Evolutionary conservation across 2,329 filamentous ascomycete species (phyloP).

Genomic region (Chrysoporthe cubensis): DNA sequence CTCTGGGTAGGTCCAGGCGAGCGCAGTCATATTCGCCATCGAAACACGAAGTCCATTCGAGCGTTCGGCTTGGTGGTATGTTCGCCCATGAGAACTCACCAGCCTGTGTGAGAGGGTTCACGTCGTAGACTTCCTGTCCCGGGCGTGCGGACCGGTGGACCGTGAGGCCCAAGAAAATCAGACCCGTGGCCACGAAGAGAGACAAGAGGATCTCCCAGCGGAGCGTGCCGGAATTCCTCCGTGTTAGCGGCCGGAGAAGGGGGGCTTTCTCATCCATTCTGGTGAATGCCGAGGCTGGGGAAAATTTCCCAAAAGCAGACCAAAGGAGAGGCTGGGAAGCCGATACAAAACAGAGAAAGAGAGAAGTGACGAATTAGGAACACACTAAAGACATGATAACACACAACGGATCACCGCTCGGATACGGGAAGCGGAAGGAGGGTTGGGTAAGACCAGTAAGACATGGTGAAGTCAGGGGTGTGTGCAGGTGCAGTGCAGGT

Average conservation of each 20-base stretch:
- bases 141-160: slow-evolving; percentile 22
- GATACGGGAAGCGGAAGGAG: slow-evolving; percentile 1
- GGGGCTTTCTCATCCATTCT: slow-evolving; percentile 27
- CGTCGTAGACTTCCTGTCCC: slow-evolving; percentile 19
- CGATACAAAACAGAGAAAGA: neutral
- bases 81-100: slow-evolving; percentile 23
- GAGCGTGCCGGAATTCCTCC: slow-evolving; percentile 14
- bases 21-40: slow-evolving; percentile 42
- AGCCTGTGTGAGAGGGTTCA: neutral
- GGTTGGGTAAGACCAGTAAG: neutral
- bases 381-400: neutral
- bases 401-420: neutral
- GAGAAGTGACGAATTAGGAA: neutral
- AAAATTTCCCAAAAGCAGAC: neutral
- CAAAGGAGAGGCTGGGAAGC: neutral
- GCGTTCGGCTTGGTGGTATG: slow-evolving; percentile 38
- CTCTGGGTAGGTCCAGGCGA: slow-evolving; percentile 44
- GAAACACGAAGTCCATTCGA: slow-evolving; percentile 43
- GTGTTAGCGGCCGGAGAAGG: slow-evolving; percentile 18
- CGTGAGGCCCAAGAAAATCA: slow-evolving; percentile 19
- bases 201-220: slow-evolving; percentile 19
- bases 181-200: slow-evolving; percentile 10
- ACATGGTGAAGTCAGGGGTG: neutral
- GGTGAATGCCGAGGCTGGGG: neutral
- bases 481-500: slow-evolving; percentile 6